These are phyloP conservation scores for Yamadazyma olivae DNA, from an alignment of 805 yeast genomes.

Conservation along the genomic window DNA sequence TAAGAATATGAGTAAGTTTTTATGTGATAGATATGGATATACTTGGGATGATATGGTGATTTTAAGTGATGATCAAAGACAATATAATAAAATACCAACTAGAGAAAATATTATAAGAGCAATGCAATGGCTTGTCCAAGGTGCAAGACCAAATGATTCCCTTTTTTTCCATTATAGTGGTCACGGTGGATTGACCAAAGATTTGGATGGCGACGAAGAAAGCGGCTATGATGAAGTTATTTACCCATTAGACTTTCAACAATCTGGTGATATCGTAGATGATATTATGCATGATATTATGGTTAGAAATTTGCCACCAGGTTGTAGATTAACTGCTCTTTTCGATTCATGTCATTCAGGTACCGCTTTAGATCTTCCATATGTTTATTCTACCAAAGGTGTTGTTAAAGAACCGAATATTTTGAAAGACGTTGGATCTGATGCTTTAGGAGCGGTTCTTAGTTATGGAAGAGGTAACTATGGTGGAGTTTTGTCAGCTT, in stretches of 20 bases:
- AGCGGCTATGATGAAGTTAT: constrained; percentile 35
- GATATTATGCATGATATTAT: constrained; percentile 39
- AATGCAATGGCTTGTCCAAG: constrained; percentile 39
- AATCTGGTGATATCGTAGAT: constrained; percentile 30
- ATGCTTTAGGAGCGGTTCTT: constrained; percentile 29
- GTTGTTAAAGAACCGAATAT: constrained; percentile 37
- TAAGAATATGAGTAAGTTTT: constrained; percentile 33
- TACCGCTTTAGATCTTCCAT: constrained; percentile 38
- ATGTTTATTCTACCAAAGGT: constrained; percentile 39
- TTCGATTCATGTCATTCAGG: constrained; percentile 41
- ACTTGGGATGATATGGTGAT: constrained; percentile 36
- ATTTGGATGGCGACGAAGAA: constrained; percentile 37
- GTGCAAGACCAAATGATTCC: constrained; percentile 37
- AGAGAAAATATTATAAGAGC: constrained; percentile 32
- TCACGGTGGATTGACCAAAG: constrained; percentile 38
- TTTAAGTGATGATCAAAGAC: constrained; percentile 34
- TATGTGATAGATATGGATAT: constrained; percentile 28
- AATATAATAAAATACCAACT: constrained; percentile 29
- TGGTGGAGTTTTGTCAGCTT: constrained; percentile 35
- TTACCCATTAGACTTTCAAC: constrained; percentile 35
- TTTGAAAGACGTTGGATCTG: constrained; percentile 34
- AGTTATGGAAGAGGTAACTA: constrained; percentile 33
- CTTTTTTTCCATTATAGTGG: constrained; percentile 38
- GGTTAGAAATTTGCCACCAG: constrained; percentile 34
- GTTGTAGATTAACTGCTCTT: constrained; percentile 37